Conservation (phyloP, 805 yeast genomes). For the Saturnispora saitoi region DNA sequence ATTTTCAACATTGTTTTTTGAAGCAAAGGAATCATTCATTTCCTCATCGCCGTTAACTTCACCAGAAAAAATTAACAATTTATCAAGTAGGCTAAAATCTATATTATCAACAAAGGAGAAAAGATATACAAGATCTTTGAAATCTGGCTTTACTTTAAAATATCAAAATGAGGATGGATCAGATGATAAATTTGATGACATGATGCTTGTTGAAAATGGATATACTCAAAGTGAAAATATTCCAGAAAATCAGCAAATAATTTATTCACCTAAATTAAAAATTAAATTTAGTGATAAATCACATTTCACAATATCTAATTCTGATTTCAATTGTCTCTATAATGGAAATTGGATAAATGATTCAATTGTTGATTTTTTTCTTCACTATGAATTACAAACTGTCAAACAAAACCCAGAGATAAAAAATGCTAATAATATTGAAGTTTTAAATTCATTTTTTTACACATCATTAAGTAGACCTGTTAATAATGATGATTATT, state of each 20-base stretch:
- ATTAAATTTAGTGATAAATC: conserved; percentile 47
- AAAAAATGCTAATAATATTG: conserved; percentile 32
- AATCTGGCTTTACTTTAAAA: conserved; percentile 3
- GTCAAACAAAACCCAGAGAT: conserved; percentile 29
- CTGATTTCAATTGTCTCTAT: conserved; percentile 72
- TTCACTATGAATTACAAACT: conserved; percentile 39
- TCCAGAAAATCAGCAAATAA: conserved; percentile 23
- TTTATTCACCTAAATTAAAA: conserved; percentile 31
- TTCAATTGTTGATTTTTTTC: conserved; percentile 74
- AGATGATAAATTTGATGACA: conserved; percentile 29
- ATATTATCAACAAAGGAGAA: neutral
- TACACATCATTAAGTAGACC: conserved; percentile 49
- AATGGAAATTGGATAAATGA: conserved; percentile 88
- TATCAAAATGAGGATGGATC: conserved; percentile 10
- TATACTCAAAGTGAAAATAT: conserved; percentile 24
- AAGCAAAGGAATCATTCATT: neutral
- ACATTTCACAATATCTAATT: conserved; percentile 46
- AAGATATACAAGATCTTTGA: conserved; percentile 6
- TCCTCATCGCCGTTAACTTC: neutral
- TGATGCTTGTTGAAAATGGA: conserved; percentile 29
- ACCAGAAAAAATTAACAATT: neutral
- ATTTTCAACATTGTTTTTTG: neutral
- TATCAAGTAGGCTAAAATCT: neutral
- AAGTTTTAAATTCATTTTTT: conserved; percentile 74
- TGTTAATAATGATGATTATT: conserved; percentile 30